Evolutionary conservation across 148 eudicot genomes (phyloP), one percentile per base, ranked within the genome.

Genomic region (Camellia sinensis): DNA sequence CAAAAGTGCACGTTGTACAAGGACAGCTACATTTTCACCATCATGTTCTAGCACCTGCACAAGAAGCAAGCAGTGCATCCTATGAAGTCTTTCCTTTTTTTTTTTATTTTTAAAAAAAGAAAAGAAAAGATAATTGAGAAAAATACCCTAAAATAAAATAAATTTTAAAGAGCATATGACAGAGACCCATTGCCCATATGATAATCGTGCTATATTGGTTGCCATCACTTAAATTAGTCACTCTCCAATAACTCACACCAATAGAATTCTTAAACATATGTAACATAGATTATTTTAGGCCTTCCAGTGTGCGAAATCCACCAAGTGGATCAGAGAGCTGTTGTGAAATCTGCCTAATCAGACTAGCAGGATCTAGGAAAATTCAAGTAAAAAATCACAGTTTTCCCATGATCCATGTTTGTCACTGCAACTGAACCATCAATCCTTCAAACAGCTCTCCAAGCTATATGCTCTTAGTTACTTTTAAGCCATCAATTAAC

Each of bases 1-100:
- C 82, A 95, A 83, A 60, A 95, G 91, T 29, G 99, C 99, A 68
- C 99, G 97, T 46, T 95, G 99, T 5, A 95, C 99, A 44, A 95
- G 89, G 43, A 90, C 97, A 13, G 91, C 67, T 17, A 92, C 97
- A 73, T 91, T 93, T 54, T 80, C 79, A 13, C 77, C 87, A 79
- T 95, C 97, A 44, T 79, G 84, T 63, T 86, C 92, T 10, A 95
- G 87, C 80, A 91, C 93, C 99, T 95, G 88, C 83, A 87, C n/a
- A 67, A 63, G 80, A 82, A 18, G 73, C 67, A 78, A 67, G 11
- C 37, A 13, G 21, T 6, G 37, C 46, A 68, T 59, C 60, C 3
- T n/a, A 76, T 72, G 17, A 81, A 75, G 46, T 29, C 6, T 71
- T 43, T 29, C 71, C 22, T 59, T 52, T 15, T 6, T 0, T 29